A percentile compares a stretch with the other conserved stretches of the same genome.
phyloP scores from a whole-genome alignment of 1,139 yeast species.

The Hanseniaspora sp. region DNA sequence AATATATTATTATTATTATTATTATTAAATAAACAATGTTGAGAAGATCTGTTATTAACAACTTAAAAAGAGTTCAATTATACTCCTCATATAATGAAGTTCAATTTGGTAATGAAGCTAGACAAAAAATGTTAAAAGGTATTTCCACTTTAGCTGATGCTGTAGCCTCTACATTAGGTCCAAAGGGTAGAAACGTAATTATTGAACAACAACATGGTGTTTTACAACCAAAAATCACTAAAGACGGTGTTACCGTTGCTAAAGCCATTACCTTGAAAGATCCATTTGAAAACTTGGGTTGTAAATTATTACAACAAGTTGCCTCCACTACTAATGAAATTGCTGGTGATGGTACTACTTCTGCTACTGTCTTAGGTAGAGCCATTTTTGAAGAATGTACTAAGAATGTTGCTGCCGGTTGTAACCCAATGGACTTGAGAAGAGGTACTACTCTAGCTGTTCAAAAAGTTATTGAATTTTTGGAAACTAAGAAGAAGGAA shows the following conservation, averaged over 20 bases:
- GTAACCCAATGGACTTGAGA: conserved; percentile 99
- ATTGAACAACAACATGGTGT: conserved; percentile 90
- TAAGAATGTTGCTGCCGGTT: conserved; percentile 97
- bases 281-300: conserved; percentile 90
- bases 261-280: conserved; percentile 75
- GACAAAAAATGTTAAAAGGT: conserved; percentile 92
- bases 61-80: conserved; percentile 19
- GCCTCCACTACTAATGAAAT: conserved; percentile 97
- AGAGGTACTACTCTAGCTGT: conserved; percentile 98
- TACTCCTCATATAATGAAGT: conserved; percentile 81
- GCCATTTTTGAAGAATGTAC: conserved; percentile 95
- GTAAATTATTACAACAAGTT: conserved; percentile 91
- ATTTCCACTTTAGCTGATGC: conserved; percentile 96
- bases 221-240: conserved; percentile 86
- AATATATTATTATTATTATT: not conserved
- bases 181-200: conserved; percentile 95
- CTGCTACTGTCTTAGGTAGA: conserved; percentile 95
- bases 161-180: conserved; percentile 93
- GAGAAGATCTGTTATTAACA: conserved; percentile 11
- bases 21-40: conserved; percentile 1
- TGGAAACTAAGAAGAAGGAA: conserved; percentile 86
- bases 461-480: conserved; percentile 83
- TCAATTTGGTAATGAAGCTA: conserved; percentile 96
- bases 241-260: conserved; percentile 99
- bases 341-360: conserved; percentile 99